Conservation (phyloP, 306 rosid genomes). For the Parietaria judaica region DNA sequence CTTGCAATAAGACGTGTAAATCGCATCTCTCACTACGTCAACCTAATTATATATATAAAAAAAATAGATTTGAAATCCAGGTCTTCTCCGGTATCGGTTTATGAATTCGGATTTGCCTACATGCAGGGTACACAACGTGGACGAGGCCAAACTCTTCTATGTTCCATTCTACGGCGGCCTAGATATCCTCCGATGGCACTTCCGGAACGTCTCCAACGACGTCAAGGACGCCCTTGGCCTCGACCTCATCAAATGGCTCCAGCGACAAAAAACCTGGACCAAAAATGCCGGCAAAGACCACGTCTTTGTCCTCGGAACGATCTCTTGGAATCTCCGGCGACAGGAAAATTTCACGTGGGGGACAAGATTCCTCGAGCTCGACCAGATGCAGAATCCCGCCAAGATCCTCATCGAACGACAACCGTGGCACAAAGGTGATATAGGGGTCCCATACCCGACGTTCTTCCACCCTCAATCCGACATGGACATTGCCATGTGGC, state of each 20-base stretch:
- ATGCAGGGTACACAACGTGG: slow-evolving; percentile 32
- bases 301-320: slow-evolving; percentile 61
- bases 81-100: too few relatives aligned
- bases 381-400: slow-evolving; percentile 52
- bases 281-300: slow-evolving; percentile 56
- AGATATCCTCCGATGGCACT: slow-evolving; percentile 62
- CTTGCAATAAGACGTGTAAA: too few relatives aligned
- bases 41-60: too few relatives aligned
- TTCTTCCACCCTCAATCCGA: slow-evolving; percentile 67
- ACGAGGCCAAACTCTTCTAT: slow-evolving; percentile 54
- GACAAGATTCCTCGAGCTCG: slow-evolving; percentile 48
- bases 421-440: slow-evolving; percentile 65
- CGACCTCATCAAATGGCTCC: slow-evolving; percentile 56
- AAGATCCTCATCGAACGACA: slow-evolving; percentile 72
- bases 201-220: slow-evolving; percentile 59
- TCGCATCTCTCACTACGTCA: too few relatives aligned
- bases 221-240: slow-evolving; percentile 49
- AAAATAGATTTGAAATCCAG: too few relatives aligned
- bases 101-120: too few relatives aligned
- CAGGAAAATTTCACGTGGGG: slow-evolving; percentile 38
- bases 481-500: slow-evolving; percentile 51
- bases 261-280: slow-evolving; percentile 42
- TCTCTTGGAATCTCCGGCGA: slow-evolving; percentile 79
- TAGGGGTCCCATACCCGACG: slow-evolving; percentile 72
- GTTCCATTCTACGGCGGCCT: slow-evolving; percentile 71